Evolutionary conservation across 371 early-diverging fungal genomes (phyloP).

Genomic region (Haplosporangium sp.): DNA sequence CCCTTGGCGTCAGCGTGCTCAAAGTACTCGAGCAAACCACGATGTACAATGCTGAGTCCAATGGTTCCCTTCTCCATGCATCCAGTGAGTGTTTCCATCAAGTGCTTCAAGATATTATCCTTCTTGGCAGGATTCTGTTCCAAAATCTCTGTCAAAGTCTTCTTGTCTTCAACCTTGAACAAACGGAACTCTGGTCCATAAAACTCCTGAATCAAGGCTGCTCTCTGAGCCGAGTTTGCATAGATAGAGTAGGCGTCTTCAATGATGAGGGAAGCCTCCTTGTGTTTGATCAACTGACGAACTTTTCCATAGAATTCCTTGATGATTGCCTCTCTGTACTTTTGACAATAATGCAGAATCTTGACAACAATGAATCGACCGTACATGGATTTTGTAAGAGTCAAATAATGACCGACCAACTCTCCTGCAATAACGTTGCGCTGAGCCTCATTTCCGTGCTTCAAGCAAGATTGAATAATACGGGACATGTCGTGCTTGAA

Average conservation of each 20-base stretch:
- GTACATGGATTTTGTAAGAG: constrained; percentile 85
- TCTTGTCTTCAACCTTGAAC: constrained; percentile 75
- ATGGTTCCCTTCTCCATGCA: constrained; percentile 89
- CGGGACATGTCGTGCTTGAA: constrained; percentile 97
- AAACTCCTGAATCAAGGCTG: constrained; percentile 88
- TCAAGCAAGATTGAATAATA: constrained; percentile 91
- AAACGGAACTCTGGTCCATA: constrained; percentile 93
- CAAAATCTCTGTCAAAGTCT: constrained; percentile 76
- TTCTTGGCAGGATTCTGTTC: constrained; percentile 80
- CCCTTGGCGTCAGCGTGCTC: constrained; percentile 69
- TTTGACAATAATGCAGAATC: constrained; percentile 82
- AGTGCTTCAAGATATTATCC: constrained; percentile 77
- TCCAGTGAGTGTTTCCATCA: constrained; percentile 75
- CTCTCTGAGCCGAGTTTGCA: constrained; percentile 82
- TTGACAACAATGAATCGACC: constrained; percentile 91
- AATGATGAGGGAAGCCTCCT: constrained; percentile 85
- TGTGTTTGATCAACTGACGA: constrained; percentile 77
- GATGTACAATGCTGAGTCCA: constrained; percentile 88
- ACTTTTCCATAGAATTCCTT: constrained; percentile 87
- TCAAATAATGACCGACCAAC: constrained; percentile 79
- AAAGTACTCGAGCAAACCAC: constrained; percentile 88
- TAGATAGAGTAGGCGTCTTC: constrained; percentile 89
- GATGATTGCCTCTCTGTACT: constrained; percentile 79
- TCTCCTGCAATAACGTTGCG: constrained; percentile 85
- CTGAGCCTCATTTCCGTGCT: constrained; percentile 87